phyloP scores from a whole-genome alignment of 768 basidiomycete species.

The Russula dissimulans region DNA sequence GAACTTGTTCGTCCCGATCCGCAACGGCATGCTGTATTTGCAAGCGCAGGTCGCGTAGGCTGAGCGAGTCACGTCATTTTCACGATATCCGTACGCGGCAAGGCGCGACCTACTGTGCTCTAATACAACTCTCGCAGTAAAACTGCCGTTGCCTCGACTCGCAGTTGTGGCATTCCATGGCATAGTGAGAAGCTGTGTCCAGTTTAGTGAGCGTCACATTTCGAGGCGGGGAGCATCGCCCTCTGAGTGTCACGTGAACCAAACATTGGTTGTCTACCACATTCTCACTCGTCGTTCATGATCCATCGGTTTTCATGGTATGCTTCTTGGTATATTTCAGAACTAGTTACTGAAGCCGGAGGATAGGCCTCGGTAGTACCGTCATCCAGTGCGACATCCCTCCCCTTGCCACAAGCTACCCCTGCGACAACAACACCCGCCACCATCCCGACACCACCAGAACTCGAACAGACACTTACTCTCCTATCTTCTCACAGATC shows the following conservation, averaged over 20 bases:
- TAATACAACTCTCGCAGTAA: constrained; percentile 19
- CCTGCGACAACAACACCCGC: constrained; percentile 10
- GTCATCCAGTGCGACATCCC: constrained; percentile 15
- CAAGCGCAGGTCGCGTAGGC: constrained; percentile 48
- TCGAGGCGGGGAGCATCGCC: background rate
- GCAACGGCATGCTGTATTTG: constrained; percentile 47
- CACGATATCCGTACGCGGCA: too few relatives aligned
- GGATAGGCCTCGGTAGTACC: constrained; percentile 8
- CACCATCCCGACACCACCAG: constrained; percentile 45
- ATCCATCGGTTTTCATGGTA: background rate
- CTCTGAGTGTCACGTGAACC: constrained; percentile 3
- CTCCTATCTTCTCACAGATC: constrained; percentile 73
- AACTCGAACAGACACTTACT: constrained; percentile 72
- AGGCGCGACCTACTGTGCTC: constrained; percentile 15
- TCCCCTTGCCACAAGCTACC: constrained; percentile 20
- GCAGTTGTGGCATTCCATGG: constrained; percentile 21
- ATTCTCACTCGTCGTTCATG: too few relatives aligned
- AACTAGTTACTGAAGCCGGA: background rate
- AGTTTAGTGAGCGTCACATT: background rate
- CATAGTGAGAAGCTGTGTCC: constrained; percentile 8
- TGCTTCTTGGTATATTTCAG: background rate
- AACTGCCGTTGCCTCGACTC: constrained; percentile 20
- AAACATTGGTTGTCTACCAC: too few relatives aligned
- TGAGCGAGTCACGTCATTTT: constrained; percentile 17
- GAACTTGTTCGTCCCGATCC: constrained; percentile 55